Percentiles rank a stretch among this genome's conserved stretches.
Evolutionary conservation across 257 asterid species (phyloP).

Genomic region (Rehmannia glutinosa): DNA sequence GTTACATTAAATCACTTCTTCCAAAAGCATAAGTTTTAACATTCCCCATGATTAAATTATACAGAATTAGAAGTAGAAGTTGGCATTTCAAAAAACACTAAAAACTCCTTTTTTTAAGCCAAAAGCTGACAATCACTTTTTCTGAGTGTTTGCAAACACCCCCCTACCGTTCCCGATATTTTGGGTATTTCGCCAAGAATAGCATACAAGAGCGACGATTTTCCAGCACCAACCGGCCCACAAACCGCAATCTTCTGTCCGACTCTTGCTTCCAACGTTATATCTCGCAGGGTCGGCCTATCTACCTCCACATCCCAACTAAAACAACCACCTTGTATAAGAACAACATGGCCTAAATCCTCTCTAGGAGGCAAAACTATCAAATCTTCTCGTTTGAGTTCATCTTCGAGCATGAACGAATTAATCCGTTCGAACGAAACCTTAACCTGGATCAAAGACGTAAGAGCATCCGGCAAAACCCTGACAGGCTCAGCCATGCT

Average conservation of each 20-base stretch:
- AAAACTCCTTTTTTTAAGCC: too few species aligned
- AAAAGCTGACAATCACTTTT: too few species aligned
- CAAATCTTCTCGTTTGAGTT: conserved; percentile 35
- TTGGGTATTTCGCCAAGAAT: conserved; percentile 70
- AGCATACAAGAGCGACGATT: conserved; percentile 62
- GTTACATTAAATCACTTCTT: too few species aligned
- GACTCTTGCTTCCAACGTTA: conserved; percentile 27
- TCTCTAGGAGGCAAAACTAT: neutral
- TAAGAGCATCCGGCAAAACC: conserved; percentile 56
- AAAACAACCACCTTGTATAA: conserved; percentile 42
- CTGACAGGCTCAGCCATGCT: conserved; percentile 65
- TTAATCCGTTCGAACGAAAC: conserved; percentile 67
- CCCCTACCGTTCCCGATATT: conserved; percentile 60
- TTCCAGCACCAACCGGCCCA: conserved; percentile 79
- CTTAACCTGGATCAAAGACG: conserved; percentile 58
- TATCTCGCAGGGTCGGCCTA: conserved; percentile 26
- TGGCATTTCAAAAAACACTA: too few species aligned
- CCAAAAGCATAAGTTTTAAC: too few species aligned
- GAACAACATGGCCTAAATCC: conserved; percentile 19
- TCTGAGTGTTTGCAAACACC: too few species aligned
- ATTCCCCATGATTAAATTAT: too few species aligned
- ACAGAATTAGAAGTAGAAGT: too few species aligned
- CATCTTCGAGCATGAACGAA: conserved; percentile 60
- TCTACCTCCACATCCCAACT: conserved; percentile 50
- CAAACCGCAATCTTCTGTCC: conserved; percentile 72